These are phyloP conservation scores for Trypanosoma congolense DNA, from an alignment of 208 protist genomes.

Conservation along the genomic window DNA sequence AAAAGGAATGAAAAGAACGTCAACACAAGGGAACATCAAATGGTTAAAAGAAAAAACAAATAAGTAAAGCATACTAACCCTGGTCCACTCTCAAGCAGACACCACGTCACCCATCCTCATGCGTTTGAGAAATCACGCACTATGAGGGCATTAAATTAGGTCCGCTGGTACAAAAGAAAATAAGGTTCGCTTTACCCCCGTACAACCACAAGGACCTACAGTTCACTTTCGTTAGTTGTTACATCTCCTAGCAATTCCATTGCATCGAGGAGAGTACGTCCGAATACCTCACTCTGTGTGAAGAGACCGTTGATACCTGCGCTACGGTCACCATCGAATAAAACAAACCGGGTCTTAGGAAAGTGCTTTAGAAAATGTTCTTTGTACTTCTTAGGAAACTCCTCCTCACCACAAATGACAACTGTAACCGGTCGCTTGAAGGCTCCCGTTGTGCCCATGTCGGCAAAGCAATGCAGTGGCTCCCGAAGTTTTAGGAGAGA, in stretches of 20 bases:
- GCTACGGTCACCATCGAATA: slow-evolving; percentile 24
- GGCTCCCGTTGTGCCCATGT: slow-evolving; percentile 9
- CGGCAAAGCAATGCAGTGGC: slow-evolving; percentile 14
- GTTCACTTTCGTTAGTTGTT: neutral
- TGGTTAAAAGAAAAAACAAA: too few species aligned
- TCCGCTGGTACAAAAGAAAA: too few species aligned
- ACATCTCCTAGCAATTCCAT: slow-evolving; percentile 45
- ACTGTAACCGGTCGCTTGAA: slow-evolving; percentile 49
- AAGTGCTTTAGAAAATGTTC: slow-evolving; percentile 24
- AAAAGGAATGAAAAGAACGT: too few species aligned
- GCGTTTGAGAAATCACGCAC: too few species aligned
- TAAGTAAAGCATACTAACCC: too few species aligned
- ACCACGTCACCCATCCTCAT: too few species aligned
- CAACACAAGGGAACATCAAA: too few species aligned
- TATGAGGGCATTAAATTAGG: too few species aligned
- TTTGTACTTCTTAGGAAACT: slow-evolving; percentile 23
- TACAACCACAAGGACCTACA: neutral
- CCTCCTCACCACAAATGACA: slow-evolving; percentile 22
- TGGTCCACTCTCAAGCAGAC: too few species aligned
- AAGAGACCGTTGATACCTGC: slow-evolving; percentile 19
- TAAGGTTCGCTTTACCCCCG: too few species aligned
- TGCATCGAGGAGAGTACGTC: slow-evolving; percentile 32
- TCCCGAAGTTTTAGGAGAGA: slow-evolving; percentile 27
- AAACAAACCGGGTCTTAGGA: slow-evolving; percentile 29
- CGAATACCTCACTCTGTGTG: slow-evolving; percentile 11